Base-by-base conservation (phyloP, 83 land plant genomes). In the Diphasiastrum complanatum region DNA sequence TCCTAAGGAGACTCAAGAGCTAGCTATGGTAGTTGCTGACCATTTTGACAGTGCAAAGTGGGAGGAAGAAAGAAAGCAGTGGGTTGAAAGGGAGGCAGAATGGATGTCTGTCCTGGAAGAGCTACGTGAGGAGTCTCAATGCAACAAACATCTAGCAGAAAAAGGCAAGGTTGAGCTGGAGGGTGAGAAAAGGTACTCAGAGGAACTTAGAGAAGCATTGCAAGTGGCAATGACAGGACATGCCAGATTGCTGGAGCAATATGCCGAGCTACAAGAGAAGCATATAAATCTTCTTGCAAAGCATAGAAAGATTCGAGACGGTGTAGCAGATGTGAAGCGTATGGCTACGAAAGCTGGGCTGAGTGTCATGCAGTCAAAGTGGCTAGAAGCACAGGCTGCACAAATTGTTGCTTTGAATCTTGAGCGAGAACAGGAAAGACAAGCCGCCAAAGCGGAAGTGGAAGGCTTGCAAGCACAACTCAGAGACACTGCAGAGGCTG, bases 401-500 rank as follows among this genome's bases (percentile, higher is more conserved):
- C 79, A 89, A 70, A 71, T 89, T 30, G 75, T 83, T 32, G 81
- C 84, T 23, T n/a, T 89, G 27, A 89, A 77, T 51, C 77, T 75
- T 18, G 96, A 83, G 61, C 67, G 73, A 49, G 96, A 89, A 45
- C 78, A 75, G 46, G 96, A 89, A 60, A 74, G 78, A 32, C 57
- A 75, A 19, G 75, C 78, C 36, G 76, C 83, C 34, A 85, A 77
- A 59, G 91, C 85, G 60, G 89, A 89, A 55, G 79, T 75, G 23
- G 78, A 79, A 71, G 84, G 74, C 1, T 75, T 91, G 27, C 84
- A 82, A 59, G 77, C 82, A 20, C 97, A 84, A 65, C 57, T 91
- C 35, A 66, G 83, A 56, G 97, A 91, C 51, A 91, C 93, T n/a
- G 97, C 95, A 35, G 97, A 91, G 59, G 97, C 97, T 33, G 97